phyloP scores from a whole-genome alignment of 768 basidiomycete species.

The Lactifluus rugatus region DNA sequence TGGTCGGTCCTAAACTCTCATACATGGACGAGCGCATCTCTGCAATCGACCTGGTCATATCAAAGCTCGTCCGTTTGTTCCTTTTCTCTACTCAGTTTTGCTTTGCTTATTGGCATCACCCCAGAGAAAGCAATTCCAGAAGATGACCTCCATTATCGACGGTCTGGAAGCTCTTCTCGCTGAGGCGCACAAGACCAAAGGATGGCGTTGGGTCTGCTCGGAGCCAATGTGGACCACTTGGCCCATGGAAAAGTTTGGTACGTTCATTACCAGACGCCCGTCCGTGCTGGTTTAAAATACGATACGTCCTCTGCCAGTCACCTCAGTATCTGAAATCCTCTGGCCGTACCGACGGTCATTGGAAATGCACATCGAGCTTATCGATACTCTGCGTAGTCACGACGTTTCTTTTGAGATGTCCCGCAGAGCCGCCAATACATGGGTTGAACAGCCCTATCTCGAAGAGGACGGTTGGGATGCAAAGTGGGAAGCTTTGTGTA shows the following conservation, averaged over 20 bases:
- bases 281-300: not conserved
- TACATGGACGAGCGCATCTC: constrained; percentile 57
- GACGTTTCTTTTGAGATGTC: constrained; percentile 62
- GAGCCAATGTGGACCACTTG: constrained; percentile 79
- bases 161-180: constrained; percentile 51
- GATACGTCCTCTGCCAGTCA: constrained; percentile 32
- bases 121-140: constrained; percentile 63
- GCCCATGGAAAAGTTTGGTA: constrained; percentile 73
- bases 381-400: constrained; percentile 52
- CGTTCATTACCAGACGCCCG: constrained; percentile 13
- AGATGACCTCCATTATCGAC: constrained; percentile 55
- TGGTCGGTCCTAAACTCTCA: constrained; percentile 57
- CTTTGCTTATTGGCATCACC: not conserved
- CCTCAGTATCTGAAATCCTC: constrained; percentile 45
- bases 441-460: constrained; percentile 62
- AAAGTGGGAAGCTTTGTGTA: constrained; percentile 71
- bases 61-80: constrained; percentile 50
- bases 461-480: constrained; percentile 60
- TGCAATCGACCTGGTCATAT: constrained; percentile 47
- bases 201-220: constrained; percentile 57
- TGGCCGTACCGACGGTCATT: constrained; percentile 61
- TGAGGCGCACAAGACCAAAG: constrained; percentile 64
- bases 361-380: constrained; percentile 43
- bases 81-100: not conserved
- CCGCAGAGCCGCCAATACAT: constrained; percentile 48